Conservation (phyloP, 2,329 filamentous ascomycete species). For the Cladosporium sp. region DNA sequence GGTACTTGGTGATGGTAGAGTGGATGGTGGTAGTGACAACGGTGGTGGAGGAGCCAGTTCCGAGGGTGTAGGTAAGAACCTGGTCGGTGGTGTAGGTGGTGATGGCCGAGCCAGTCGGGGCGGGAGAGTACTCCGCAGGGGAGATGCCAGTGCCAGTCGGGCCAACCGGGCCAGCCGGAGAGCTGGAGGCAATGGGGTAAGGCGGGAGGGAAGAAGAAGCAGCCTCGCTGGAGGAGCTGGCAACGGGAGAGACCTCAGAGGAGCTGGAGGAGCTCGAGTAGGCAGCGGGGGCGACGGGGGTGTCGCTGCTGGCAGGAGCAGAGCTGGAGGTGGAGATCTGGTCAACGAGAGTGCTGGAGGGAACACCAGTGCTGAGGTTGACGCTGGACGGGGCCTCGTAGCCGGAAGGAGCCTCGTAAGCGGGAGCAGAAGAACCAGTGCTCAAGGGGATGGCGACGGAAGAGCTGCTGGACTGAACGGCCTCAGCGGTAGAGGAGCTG, state of each 20-base stretch:
- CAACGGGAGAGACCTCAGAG: constrained; percentile 10
- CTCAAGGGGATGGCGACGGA: constrained; percentile 5
- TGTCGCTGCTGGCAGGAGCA: constrained; percentile 5
- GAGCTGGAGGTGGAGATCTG: constrained; percentile 17
- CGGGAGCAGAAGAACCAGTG: constrained; percentile 11
- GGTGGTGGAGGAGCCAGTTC: constrained; percentile 35
- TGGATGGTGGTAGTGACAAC: constrained; percentile 38
- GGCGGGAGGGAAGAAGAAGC: constrained; percentile 24
- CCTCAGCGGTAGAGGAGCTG: constrained; percentile 5
- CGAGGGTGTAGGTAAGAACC: constrained; percentile 39
- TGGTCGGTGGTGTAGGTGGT: constrained; percentile 32
- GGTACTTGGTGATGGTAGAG: constrained; percentile 36
- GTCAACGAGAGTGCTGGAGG: constrained; percentile 20
- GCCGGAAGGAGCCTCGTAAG: constrained; percentile 16
- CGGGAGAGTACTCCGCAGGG: constrained; percentile 19
- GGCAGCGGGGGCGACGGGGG: constrained; percentile 5
- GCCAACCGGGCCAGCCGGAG: constrained; percentile 20
- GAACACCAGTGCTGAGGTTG: constrained; percentile 14
- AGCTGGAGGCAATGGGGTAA: constrained; percentile 21
- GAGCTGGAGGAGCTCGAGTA: constrained; percentile 7
- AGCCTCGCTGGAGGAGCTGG: constrained; percentile 22
- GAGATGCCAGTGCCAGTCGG: constrained; percentile 18
- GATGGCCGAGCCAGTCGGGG: constrained; percentile 20
- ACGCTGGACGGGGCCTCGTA: constrained; percentile 17
- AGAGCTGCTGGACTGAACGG: constrained; percentile 5